Conservation (phyloP, 2,329 filamentous ascomycete species). For the Trichoderma asperellum region DNA sequence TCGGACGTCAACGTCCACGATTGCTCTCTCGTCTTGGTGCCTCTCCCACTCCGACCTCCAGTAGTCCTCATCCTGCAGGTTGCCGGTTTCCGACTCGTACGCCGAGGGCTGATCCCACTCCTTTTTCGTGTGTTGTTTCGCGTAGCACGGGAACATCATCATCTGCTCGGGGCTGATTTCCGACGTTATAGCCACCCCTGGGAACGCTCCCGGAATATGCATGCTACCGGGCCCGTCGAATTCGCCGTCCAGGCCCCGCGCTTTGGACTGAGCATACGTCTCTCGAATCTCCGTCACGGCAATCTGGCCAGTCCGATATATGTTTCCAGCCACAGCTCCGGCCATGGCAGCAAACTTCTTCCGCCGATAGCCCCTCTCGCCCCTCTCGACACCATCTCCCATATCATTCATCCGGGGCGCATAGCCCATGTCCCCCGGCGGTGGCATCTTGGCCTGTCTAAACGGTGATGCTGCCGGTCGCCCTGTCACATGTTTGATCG, state of each 20-base stretch:
- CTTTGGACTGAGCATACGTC: conserved; percentile 60
- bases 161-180: conserved; percentile 88
- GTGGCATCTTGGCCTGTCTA: conserved; percentile 39
- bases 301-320: conserved; percentile 60
- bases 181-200: conserved; percentile 78
- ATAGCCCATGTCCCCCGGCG: conserved; percentile 37
- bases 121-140: conserved; percentile 67
- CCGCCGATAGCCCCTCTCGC: conserved; percentile 72
- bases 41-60: conserved; percentile 80
- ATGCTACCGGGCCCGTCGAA: conserved; percentile 39
- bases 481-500: conserved; percentile 42
- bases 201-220: conserved; percentile 75
- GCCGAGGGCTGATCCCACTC: conserved; percentile 41
- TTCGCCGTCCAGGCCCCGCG: conserved; percentile 38
- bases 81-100: conserved; percentile 46
- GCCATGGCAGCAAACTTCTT: conserved; percentile 74
- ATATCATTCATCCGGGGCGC: conserved; percentile 37
- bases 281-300: conserved; percentile 64
- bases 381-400: conserved; percentile 37
- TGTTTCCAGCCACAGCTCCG: conserved; percentile 55
- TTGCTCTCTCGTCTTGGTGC: conserved; percentile 78
- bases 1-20: conserved; percentile 92
- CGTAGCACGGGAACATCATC: conserved; percentile 94
- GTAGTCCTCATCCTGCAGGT: conserved; percentile 63
- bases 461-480: conserved; percentile 37